These are phyloP conservation scores for Triticum turgidum DNA, from an alignment of 176 grass and related monocot species.

Conservation along the genomic window DNA sequence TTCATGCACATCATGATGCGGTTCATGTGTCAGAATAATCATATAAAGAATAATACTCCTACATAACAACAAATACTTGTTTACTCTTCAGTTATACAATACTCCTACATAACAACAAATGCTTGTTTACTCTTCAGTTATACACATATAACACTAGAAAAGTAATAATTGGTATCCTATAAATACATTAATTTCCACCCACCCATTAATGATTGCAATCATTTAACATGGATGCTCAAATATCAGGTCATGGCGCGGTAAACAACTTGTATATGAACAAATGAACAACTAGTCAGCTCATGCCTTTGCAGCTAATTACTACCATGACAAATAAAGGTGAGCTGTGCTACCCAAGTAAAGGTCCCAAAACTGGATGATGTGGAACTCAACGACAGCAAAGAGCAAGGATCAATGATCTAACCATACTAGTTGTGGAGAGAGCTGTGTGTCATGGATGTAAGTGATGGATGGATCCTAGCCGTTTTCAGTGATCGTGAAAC, in stretches of 20 bases:
- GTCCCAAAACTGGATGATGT: not conserved
- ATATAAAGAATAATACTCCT: too few relatives aligned
- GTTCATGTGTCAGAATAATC: too few relatives aligned
- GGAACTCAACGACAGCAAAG: not conserved
- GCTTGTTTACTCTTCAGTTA: too few relatives aligned
- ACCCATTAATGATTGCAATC: too few relatives aligned
- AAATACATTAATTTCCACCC: too few relatives aligned
- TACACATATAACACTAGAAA: too few relatives aligned
- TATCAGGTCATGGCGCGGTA: not conserved
- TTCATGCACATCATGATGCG: too few relatives aligned
- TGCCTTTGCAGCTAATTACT: slow-evolving; percentile 1
- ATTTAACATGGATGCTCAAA: not conserved
- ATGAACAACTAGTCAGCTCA: slow-evolving; percentile 3
- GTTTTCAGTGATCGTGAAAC: slow-evolving; percentile 72
- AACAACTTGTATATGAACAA: not conserved
- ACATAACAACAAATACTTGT: too few relatives aligned
- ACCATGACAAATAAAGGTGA: not conserved
- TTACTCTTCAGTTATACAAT: too few relatives aligned
- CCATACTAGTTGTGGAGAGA: slow-evolving; percentile 41
- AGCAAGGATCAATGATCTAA: not conserved
- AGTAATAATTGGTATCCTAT: too few relatives aligned
- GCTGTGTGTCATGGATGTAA: slow-evolving; percentile 87
- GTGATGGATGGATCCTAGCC: slow-evolving; percentile 72
- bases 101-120: too few relatives aligned
- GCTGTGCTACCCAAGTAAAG: not conserved